Percentiles rank a stretch among this genome's conserved stretches.
Evolutionary conservation across 345 rosid species (phyloP).

Genomic region (Noccaea bulbosa): DNA sequence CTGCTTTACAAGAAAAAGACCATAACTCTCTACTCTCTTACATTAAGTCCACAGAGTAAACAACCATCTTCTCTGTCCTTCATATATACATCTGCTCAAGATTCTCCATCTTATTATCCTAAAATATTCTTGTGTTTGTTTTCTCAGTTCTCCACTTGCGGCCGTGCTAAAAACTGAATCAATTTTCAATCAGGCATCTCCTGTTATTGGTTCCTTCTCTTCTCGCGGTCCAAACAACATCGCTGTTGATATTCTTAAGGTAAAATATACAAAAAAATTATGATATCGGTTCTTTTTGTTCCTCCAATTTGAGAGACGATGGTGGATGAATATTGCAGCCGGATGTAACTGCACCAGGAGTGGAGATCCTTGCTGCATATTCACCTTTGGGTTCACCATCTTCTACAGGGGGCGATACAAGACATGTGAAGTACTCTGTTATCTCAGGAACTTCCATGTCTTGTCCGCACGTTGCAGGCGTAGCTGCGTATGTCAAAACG

Average conservation of each 20-base stretch:
- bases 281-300: neutral
- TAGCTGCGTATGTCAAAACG: slow-evolving; percentile 51
- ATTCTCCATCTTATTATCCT: neutral
- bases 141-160: slow-evolving; percentile 32
- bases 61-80: neutral
- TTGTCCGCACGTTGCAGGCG: slow-evolving; percentile 57
- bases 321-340: slow-evolving; percentile 43
- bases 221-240: slow-evolving; percentile 42
- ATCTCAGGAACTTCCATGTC: slow-evolving; percentile 61
- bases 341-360: slow-evolving; percentile 53
- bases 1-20: neutral
- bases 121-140: neutral
- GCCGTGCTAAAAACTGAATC: slow-evolving; percentile 33
- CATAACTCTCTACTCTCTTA: slow-evolving; percentile 32
- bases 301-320: neutral
- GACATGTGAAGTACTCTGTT: slow-evolving; percentile 39
- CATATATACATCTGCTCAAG: neutral
- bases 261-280: neutral
- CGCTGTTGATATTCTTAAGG: slow-evolving; percentile 35
- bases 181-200: slow-evolving; percentile 27
- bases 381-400: slow-evolving; percentile 26
- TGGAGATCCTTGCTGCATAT: slow-evolving; percentile 50
- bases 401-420: neutral
- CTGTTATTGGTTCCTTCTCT: slow-evolving; percentile 40
- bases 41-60: slow-evolving; percentile 41